phyloP scores from a whole-genome alignment of 768 basidiomycete species.

The Lactarius tabidus region DNA sequence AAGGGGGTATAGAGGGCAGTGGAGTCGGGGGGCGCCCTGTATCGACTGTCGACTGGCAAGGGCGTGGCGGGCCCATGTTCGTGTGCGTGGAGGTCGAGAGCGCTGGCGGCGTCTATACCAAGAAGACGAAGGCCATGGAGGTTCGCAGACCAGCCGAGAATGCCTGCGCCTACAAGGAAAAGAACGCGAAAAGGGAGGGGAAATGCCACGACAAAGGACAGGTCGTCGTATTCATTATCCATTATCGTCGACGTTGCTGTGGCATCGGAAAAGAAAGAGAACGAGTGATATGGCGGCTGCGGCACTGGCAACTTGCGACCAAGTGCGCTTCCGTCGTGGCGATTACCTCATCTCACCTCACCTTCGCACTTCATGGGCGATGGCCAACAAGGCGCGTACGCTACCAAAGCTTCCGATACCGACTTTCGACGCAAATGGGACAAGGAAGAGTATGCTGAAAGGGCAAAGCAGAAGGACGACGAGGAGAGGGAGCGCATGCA shows the following conservation, averaged over 20 bases:
- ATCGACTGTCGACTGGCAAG: constrained; percentile 28
- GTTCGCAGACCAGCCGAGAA: constrained; percentile 91
- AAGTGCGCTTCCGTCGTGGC: neutral
- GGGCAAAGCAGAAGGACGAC: constrained; percentile 40
- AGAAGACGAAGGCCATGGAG: constrained; percentile 74
- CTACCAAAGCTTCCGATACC: constrained; percentile 26
- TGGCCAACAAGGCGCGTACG: constrained; percentile 26
- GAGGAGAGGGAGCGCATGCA: constrained; percentile 36
- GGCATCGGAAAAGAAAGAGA: neutral
- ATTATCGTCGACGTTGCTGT: constrained; percentile 16
- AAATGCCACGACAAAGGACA: constrained; percentile 53
- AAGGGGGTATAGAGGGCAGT: constrained; percentile 50
- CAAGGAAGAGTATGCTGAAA: constrained; percentile 41
- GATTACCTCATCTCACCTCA: neutral
- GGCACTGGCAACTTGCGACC: too few species aligned
- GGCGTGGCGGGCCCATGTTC: constrained; percentile 17
- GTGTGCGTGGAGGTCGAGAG: constrained; percentile 53
- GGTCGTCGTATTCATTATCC: constrained; percentile 36
- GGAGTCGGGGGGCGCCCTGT: constrained; percentile 35
- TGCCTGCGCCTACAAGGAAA: constrained; percentile 69
- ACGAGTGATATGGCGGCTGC: neutral
- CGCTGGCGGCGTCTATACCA: constrained; percentile 67
- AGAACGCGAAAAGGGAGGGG: constrained; percentile 93
- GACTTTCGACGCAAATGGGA: constrained; percentile 43
- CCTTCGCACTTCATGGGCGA: constrained; percentile 21